Evolutionary conservation across 2,329 filamentous ascomycete genomes (phyloP), one percentile per base, ranked within the genome.

Genomic region (Penicillium concentricum): DNA sequence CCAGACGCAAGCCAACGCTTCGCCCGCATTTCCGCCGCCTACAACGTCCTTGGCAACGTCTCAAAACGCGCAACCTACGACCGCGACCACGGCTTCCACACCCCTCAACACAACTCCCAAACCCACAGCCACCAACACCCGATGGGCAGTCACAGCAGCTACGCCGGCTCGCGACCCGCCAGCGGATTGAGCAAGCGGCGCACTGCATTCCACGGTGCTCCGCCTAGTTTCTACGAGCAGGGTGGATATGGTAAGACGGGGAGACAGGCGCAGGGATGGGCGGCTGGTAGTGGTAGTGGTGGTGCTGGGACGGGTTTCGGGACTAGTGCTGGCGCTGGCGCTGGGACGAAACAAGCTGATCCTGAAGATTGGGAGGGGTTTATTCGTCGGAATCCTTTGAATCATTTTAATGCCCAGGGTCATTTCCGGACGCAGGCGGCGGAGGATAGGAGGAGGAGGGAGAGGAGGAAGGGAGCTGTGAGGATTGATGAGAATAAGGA

Each of bases 141-240:
- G 43, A 79, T 78, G 57, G 84, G 81, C 49, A 86, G 83, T 74
- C 81, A 82, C 69, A 85, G 81, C 65, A 76, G 77, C 37, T 79
- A 82, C 64, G 80, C 78, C 35, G 81, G 79, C 1, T 78, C 88
- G 1, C 85, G 94, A 0, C 87, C 92, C 0, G 86, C 94, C 0
- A 91, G 86, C 1, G 94, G 94, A 0, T 79, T 99, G 32, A 92
- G 87, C 71, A 84, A 88, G 39, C 84, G 93, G 24, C 82, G 91
- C 3, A 85, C 86, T 2, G 82, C 87, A 5, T 97, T 95, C 74
- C 84, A 84, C 20, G 93, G 93, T 0, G 93, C 94, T 4, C 92
- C 94, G 49, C 92, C 93, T 0, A 90, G 86, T 61, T 97, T 97
- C 78, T 97, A 91, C 74, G 83, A 87, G 18, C 87, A 83, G 59